These are phyloP conservation scores for Diaporthe citrichinensis DNA, from an alignment of 2,329 filamentous ascomycete genomes.

Conservation along the genomic window DNA sequence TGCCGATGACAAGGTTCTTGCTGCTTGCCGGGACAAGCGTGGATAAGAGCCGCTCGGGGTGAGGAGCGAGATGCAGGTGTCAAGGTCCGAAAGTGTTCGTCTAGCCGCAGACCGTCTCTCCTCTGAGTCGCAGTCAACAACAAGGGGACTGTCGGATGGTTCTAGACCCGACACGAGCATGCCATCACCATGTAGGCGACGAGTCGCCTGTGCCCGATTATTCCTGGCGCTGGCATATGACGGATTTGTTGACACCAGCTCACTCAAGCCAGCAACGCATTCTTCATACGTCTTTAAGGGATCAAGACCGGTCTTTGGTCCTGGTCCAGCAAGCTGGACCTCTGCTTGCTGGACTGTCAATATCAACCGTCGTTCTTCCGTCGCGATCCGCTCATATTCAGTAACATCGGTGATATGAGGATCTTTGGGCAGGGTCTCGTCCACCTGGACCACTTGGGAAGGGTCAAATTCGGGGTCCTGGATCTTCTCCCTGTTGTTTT, in stretches of 20 bases:
- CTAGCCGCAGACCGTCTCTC: conserved; percentile 58
- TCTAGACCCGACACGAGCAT: conserved; percentile 62
- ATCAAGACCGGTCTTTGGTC: conserved; percentile 53
- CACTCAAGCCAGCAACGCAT: conserved; percentile 64
- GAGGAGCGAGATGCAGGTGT: conserved; percentile 70
- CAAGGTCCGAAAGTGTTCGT: conserved; percentile 66
- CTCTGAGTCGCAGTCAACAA: conserved; percentile 52
- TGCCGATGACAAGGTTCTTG: conserved; percentile 76
- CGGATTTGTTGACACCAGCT: conserved; percentile 70
- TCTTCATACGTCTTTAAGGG: conserved; percentile 61
- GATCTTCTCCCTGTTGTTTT: conserved; percentile 66
- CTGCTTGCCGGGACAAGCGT: conserved; percentile 74
- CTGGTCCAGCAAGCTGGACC: conserved; percentile 62
- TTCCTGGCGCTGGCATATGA: conserved; percentile 80
- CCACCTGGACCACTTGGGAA: conserved; percentile 66
- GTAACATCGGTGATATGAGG: conserved; percentile 66
- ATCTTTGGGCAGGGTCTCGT: conserved; percentile 68
- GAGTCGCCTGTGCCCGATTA: conserved; percentile 78
- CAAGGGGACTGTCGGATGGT: conserved; percentile 57
- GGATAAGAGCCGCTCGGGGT: conserved; percentile 65
- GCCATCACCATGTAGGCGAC: conserved; percentile 74
- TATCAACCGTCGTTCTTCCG: conserved; percentile 68
- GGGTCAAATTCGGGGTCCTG: conserved; percentile 76
- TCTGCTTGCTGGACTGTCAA: conserved; percentile 68
- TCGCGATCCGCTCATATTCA: conserved; percentile 65